These are phyloP conservation scores for Chaetoceros muelleri DNA, from an alignment of 108 stramenopile species.

Conservation along the genomic window DNA sequence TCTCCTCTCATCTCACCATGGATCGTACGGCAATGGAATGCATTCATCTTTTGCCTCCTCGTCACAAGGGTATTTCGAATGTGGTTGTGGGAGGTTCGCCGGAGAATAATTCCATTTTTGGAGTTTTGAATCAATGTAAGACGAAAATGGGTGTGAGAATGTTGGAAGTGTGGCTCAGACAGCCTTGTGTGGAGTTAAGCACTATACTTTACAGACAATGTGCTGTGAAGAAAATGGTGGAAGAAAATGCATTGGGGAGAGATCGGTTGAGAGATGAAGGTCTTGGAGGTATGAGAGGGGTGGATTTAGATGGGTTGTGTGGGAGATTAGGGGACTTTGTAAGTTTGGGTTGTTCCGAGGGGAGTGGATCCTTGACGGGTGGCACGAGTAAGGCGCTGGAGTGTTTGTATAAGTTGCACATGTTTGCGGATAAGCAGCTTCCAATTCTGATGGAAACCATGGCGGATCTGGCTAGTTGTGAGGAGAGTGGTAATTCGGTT, in stretches of 20 bases:
- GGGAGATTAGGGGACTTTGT: constrained; percentile 20
- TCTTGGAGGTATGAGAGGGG: constrained; percentile 32
- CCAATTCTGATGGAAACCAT: constrained; percentile 44
- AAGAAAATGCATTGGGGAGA: constrained; percentile 34
- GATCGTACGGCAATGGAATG: constrained; percentile 67
- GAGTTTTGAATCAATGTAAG: constrained; percentile 49
- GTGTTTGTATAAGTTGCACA: constrained; percentile 57
- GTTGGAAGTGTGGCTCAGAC: constrained; percentile 67
- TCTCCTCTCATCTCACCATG: constrained; percentile 41
- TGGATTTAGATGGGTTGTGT: constrained; percentile 37
- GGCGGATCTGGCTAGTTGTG: constrained; percentile 10
- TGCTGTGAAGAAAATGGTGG: constrained; percentile 53
- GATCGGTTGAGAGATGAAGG: constrained; percentile 60
- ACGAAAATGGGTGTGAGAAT: constrained; percentile 61
- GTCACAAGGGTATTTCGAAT: constrained; percentile 37
- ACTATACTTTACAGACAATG: constrained; percentile 52
- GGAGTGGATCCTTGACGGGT: constrained; percentile 8
- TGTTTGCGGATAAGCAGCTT: constrained; percentile 48
- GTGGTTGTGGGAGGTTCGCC: constrained; percentile 35
- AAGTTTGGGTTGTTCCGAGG: constrained; percentile 7
- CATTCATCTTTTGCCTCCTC: constrained; percentile 68
- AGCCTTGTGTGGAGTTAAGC: constrained; percentile 52
- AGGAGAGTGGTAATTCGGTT: background rate
- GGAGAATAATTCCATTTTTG: constrained; percentile 56
- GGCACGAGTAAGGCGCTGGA: constrained; percentile 56